Percentiles rank a stretch among this genome's conserved stretches.
These are phyloP conservation scores for Blastomyces percursus DNA, from an alignment of 2,329 filamentous ascomycete genomes.

Conservation along the genomic window DNA sequence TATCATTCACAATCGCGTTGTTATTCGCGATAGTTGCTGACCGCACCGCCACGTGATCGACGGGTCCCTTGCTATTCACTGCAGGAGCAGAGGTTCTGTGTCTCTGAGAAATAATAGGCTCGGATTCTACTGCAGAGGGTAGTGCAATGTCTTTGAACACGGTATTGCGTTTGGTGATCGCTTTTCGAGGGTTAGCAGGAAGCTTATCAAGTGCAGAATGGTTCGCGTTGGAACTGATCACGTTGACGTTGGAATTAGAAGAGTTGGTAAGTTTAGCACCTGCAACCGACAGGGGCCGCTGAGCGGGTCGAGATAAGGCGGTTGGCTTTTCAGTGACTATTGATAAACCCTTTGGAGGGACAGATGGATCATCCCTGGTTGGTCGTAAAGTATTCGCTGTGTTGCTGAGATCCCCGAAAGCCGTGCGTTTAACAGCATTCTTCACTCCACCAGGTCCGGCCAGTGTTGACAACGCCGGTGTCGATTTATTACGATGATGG, in stretches of 20 bases:
- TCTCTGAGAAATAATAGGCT: conserved; percentile 23
- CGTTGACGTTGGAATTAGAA: conserved; percentile 23
- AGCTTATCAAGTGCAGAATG: conserved; percentile 19
- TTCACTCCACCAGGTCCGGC: conserved; percentile 48
- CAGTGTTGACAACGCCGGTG: conserved; percentile 48
- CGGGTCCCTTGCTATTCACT: neutral
- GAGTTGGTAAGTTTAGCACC: conserved; percentile 30
- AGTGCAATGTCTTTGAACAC: conserved; percentile 43
- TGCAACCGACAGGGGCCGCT: conserved; percentile 42
- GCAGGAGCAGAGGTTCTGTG: conserved; percentile 12
- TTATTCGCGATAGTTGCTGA: neutral
- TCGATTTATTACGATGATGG: conserved; percentile 76
- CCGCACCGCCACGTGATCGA: neutral
- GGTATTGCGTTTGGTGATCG: conserved; percentile 42
- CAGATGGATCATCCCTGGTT: conserved; percentile 47
- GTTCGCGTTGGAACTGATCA: conserved; percentile 21
- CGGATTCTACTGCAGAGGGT: conserved; percentile 26
- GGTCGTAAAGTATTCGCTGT: conserved; percentile 33
- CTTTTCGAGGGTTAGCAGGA: conserved; percentile 34
- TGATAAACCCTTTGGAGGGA: conserved; percentile 38
- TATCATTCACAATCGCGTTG: neutral
- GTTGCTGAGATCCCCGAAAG: conserved; percentile 76
- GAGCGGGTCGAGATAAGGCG: conserved; percentile 48
- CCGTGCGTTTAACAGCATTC: conserved; percentile 60
- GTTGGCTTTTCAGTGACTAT: conserved; percentile 28